These are phyloP conservation scores for Mycena rosella DNA, from an alignment of 768 basidiomycete species.

Conservation along the genomic window DNA sequence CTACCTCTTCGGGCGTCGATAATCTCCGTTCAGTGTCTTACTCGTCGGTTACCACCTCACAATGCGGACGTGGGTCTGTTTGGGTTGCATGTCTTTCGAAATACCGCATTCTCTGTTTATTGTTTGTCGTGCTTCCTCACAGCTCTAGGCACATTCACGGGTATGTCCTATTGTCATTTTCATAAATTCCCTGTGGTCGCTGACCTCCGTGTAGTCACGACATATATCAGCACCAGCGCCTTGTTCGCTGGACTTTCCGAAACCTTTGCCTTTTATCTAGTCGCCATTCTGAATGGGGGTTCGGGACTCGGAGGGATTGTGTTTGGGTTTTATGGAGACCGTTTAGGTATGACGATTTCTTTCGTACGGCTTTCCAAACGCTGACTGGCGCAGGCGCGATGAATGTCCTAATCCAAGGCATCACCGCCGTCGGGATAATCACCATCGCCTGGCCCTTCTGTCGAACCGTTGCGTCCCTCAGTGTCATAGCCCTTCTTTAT, in stretches of 20 bases:
- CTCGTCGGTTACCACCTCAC: too few relatives aligned
- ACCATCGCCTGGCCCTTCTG: constrained; percentile 7
- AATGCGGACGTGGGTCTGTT: too few relatives aligned
- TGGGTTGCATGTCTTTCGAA: too few relatives aligned
- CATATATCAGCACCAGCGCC: neutral
- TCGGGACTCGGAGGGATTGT: neutral
- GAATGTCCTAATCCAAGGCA: neutral
- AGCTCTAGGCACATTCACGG: too few relatives aligned
- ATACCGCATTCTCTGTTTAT: too few relatives aligned
- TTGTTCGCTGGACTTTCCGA: neutral
- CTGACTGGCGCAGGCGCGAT: neutral
- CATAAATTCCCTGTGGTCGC: too few relatives aligned
- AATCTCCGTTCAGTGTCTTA: too few relatives aligned
- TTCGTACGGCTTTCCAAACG: neutral
- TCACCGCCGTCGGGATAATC: neutral
- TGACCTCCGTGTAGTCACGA: neutral
- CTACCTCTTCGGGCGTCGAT: too few relatives aligned
- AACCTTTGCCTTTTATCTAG: constrained; percentile 3
- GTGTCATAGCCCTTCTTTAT: neutral
- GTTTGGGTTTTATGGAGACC: neutral
- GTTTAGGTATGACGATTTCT: neutral
- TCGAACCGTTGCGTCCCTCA: neutral
- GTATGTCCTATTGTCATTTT: too few relatives aligned
- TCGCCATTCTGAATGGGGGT: constrained; percentile 3
- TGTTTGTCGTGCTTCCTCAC: neutral